Conservation (phyloP, 768 basidiomycete genomes). For the Leucosporidium creatinivorum region DNA sequence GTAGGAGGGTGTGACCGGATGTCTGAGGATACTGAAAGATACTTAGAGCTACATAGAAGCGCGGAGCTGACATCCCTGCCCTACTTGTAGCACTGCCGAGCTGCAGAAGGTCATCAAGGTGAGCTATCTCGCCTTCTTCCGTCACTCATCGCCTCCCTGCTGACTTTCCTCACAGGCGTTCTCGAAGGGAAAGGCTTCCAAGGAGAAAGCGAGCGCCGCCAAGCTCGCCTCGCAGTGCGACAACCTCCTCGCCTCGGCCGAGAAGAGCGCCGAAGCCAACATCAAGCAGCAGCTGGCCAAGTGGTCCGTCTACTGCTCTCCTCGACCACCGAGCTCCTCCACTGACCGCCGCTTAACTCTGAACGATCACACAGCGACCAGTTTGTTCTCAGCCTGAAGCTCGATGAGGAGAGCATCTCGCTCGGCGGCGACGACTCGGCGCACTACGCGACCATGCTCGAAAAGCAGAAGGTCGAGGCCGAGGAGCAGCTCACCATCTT, state of each 20-base stretch:
- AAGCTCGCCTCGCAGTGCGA: conserved; percentile 18
- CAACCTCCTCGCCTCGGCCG: conserved; percentile 7
- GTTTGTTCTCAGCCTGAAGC: not conserved
- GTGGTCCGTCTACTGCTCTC: not conserved
- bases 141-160: not conserved
- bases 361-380: not conserved
- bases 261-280: conserved; percentile 1
- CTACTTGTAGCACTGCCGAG: not conserved
- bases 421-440: not conserved
- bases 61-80: not conserved
- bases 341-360: accelerated
- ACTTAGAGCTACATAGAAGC: no score
- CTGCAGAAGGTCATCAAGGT: conserved; percentile 4
- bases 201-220: not conserved
- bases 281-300: not conserved
- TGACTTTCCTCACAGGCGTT: not conserved
- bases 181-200: not conserved
- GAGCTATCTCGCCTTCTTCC: not conserved
- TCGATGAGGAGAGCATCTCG: not conserved
- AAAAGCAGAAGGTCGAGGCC: not conserved
- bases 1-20: not conserved
- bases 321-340: no score
- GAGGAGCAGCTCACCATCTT: not conserved
- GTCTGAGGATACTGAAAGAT: no score
- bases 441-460: not conserved